Evolutionary conservation across 2,329 filamentous ascomycete species (phyloP).

Genomic region (Knufia fluminis): DNA sequence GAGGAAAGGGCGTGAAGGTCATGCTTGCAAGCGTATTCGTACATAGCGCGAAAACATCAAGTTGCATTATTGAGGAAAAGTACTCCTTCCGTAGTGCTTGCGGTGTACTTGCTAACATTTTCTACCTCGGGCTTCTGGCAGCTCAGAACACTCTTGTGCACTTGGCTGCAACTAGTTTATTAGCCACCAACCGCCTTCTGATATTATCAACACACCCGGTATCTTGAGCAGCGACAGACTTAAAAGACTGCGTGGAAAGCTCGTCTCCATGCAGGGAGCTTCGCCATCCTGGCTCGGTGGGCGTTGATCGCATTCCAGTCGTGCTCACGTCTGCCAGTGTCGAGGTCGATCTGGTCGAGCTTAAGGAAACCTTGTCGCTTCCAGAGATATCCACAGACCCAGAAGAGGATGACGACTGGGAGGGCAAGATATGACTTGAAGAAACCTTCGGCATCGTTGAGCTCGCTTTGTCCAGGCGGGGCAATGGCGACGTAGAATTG

Average conservation of each 20-base stretch:
- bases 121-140: no score
- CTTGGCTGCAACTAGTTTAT: no score
- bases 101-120: no score
- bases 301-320: slow-evolving; percentile 57
- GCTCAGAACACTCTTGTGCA: no score
- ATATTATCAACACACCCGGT: no score
- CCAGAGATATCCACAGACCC: slow-evolving; percentile 51
- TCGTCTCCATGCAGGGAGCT: slow-evolving; percentile 13
- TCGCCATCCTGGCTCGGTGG: slow-evolving; percentile 8
- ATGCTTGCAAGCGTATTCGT: no score
- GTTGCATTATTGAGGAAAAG: no score
- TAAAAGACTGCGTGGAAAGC: slow-evolving; percentile 4
- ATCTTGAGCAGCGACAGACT: neutral
- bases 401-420: slow-evolving; percentile 49
- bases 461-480: slow-evolving; percentile 48
- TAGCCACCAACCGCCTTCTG: no score
- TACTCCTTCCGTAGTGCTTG: no score
- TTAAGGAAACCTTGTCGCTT: slow-evolving; percentile 54
- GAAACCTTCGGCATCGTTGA: slow-evolving; percentile 52
- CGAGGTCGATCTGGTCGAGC: slow-evolving; percentile 55
- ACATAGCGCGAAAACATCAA: no score
- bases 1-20: no score
- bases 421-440: slow-evolving; percentile 55
- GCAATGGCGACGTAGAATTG: slow-evolving; percentile 85
- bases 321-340: slow-evolving; percentile 54